phyloP scores from a whole-genome alignment of 495 filamentous ascomycete species.

The Aspergillus heteromorphus region DNA sequence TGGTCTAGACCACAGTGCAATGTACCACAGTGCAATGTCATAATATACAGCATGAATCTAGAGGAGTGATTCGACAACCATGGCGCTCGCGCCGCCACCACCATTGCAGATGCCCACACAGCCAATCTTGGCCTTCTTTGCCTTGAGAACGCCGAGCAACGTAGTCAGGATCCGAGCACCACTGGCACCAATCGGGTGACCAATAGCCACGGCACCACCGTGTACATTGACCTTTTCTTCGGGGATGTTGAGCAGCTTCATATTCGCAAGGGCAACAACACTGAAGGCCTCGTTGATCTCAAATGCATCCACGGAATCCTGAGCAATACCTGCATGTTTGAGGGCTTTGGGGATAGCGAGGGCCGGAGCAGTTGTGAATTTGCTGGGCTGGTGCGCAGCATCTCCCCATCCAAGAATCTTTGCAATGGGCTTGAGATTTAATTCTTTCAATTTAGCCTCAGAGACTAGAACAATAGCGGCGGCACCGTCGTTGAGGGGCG shows the following conservation, averaged over 20 bases:
- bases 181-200: conserved; percentile 88
- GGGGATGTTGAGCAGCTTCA: conserved; percentile 74
- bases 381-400: conserved; percentile 79
- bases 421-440: conserved; percentile 82
- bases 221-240: conserved; percentile 92
- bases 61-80: conserved; percentile 86
- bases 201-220: conserved; percentile 91
- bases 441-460: conserved; percentile 80
- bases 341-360: conserved; percentile 95
- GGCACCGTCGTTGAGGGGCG: conserved; percentile 90
- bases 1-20: too few species aligned
- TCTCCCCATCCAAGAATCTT: conserved; percentile 97
- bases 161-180: conserved; percentile 94
- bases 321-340: conserved; percentile 76
- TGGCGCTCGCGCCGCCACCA: conserved; percentile 85
- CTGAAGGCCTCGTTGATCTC: conserved; percentile 99
- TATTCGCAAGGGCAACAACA: conserved; percentile 91
- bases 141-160: conserved; percentile 78
- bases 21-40: too few species aligned
- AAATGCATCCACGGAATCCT: conserved; percentile 77
- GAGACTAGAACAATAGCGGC: conserved; percentile 87
- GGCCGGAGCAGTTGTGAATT: conserved; percentile 95
- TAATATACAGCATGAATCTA: too few species aligned
- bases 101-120: conserved; percentile 97
- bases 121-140: conserved; percentile 89